Percentiles rank a stretch among this genome's conserved stretches.
phyloP scores from a whole-genome alignment of 345 rosid species.

The Draba incana region DNA sequence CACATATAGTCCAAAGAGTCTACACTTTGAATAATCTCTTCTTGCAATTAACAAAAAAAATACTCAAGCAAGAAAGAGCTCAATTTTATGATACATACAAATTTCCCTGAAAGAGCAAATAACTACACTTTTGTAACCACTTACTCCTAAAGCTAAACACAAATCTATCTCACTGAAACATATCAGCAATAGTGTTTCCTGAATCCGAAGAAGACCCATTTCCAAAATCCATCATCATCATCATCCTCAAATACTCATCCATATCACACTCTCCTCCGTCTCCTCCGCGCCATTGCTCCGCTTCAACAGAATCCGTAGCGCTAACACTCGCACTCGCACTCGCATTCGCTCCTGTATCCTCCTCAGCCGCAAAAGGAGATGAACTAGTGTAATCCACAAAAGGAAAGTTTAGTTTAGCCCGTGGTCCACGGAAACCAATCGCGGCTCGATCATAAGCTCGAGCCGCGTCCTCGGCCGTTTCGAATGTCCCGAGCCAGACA shows the following conservation, averaged over 20 bases:
- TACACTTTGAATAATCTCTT: constrained; percentile 29
- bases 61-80: constrained; percentile 36
- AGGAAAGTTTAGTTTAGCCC: constrained; percentile 74
- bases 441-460: constrained; percentile 90
- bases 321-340: constrained; percentile 26
- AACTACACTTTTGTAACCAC: background rate
- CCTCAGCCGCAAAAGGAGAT: background rate
- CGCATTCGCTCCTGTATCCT: background rate
- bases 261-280: constrained; percentile 37
- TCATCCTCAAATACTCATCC: constrained; percentile 56
- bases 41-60: constrained; percentile 36
- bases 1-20: constrained; percentile 16
- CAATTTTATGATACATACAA: background rate
- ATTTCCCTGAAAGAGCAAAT: background rate
- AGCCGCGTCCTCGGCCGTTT: constrained; percentile 90
- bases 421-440: constrained; percentile 62
- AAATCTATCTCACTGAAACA: constrained; percentile 33
- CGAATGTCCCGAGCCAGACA: constrained; percentile 97
- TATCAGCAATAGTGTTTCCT: constrained; percentile 38
- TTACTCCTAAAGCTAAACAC: background rate
- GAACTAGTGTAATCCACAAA: constrained; percentile 44
- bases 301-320: constrained; percentile 20
- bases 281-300: constrained; percentile 38
- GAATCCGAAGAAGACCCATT: constrained; percentile 68
- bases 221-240: constrained; percentile 62